Evolutionary conservation across 495 filamentous ascomycete species (phyloP).

Genomic region (Cetradonia linearis): DNA sequence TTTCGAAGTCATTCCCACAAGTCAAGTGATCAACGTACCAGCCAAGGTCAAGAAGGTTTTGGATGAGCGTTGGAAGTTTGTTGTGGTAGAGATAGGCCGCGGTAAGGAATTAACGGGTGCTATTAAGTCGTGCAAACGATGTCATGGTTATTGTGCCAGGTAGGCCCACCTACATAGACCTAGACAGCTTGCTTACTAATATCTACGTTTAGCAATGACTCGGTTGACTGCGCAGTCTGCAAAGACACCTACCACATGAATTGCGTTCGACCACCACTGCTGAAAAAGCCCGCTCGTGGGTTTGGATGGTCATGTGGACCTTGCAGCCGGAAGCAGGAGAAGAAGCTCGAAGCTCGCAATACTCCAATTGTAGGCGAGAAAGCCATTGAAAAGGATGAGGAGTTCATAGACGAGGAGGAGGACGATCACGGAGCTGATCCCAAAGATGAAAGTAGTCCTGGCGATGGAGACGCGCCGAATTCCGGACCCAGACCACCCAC

Average conservation of each 20-base stretch:
- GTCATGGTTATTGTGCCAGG: constrained; percentile 78
- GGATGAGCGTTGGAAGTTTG: constrained; percentile 89
- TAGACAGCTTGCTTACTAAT: constrained; percentile 5
- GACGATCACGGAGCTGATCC: constrained; percentile 46
- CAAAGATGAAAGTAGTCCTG: constrained; percentile 50
- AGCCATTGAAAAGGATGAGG: constrained; percentile 66
- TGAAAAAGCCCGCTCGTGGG: constrained; percentile 93
- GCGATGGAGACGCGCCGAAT: constrained; percentile 40
- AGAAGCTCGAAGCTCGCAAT: constrained; percentile 81
- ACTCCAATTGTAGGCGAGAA: constrained; percentile 55
- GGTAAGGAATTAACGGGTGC: constrained; percentile 93
- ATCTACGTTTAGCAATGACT: constrained; percentile 56
- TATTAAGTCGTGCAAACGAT: constrained; percentile 93
- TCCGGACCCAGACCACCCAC: constrained; percentile 59
- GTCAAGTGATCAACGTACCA: constrained; percentile 90
- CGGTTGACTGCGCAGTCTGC: constrained; percentile 94
- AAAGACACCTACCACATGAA: constrained; percentile 96
- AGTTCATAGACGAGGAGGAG: constrained; percentile 63
- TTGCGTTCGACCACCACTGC: constrained; percentile 83
- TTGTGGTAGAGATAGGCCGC: constrained; percentile 81
- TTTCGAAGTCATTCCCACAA: constrained; percentile 92
- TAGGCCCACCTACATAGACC: constrained; percentile 35
- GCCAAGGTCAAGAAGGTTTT: constrained; percentile 86
- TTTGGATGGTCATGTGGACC: constrained; percentile 98
- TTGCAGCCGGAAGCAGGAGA: constrained; percentile 88